These are phyloP conservation scores for Microcyclospora tardicrescens DNA, from an alignment of 2,329 filamentous ascomycete genomes.

Conservation along the genomic window DNA sequence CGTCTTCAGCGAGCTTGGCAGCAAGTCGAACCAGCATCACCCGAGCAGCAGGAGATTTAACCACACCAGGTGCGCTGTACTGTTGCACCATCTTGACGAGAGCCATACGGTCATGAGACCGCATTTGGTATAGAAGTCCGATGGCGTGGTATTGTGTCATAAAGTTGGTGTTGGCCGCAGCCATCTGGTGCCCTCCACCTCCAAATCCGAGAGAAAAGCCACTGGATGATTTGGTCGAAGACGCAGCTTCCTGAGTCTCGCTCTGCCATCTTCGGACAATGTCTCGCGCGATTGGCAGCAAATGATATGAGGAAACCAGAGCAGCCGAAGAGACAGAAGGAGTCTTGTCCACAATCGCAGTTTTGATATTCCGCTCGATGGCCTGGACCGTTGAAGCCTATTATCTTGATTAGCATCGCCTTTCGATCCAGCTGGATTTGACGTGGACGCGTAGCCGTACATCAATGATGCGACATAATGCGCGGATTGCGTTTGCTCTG, in stretches of 20 bases:
- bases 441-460: slow-evolving; percentile 36
- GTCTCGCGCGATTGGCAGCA: slow-evolving; percentile 88
- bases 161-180: slow-evolving; percentile 69
- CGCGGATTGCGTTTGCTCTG: slow-evolving; percentile 89
- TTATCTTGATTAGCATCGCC: slow-evolving; percentile 1
- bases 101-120: slow-evolving; percentile 93
- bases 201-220: slow-evolving; percentile 88
- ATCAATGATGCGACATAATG: slow-evolving; percentile 92
- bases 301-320: slow-evolving; percentile 91
- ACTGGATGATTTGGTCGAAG: slow-evolving; percentile 72
- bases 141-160: slow-evolving; percentile 99
- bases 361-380: slow-evolving; percentile 97
- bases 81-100: slow-evolving; percentile 99
- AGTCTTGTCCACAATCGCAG: slow-evolving; percentile 97
- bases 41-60: slow-evolving; percentile 88
- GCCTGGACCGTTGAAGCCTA: slow-evolving; percentile 90
- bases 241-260: slow-evolving; percentile 93
- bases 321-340: slow-evolving; percentile 94
- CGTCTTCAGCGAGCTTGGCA: slow-evolving; percentile 87
- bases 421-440: neutral
- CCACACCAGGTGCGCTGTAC: slow-evolving; percentile 77
- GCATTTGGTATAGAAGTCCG: slow-evolving; percentile 94
- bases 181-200: slow-evolving; percentile 57
- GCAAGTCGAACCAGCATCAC: slow-evolving; percentile 87
- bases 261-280: slow-evolving; percentile 96